These are phyloP conservation scores for Fistulinella cinereoalba DNA, from an alignment of 1,284 basidiomycete genomes.

Conservation along the genomic window DNA sequence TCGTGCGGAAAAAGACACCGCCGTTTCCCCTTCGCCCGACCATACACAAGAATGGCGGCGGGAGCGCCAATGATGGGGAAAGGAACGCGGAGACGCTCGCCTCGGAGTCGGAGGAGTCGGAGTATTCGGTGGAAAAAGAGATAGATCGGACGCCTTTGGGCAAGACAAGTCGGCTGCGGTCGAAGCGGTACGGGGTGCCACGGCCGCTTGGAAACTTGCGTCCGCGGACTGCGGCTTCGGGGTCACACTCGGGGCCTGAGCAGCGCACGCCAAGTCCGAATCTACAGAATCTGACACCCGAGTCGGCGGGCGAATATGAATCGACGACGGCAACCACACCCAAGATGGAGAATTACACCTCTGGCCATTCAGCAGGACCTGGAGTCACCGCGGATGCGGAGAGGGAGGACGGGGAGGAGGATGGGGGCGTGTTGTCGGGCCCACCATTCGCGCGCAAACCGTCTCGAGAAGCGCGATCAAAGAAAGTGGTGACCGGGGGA, in stretches of 20 bases:
- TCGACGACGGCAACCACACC: conserved; percentile 54
- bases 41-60: neutral
- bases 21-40: conserved; percentile 26
- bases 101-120: conserved; percentile 40
- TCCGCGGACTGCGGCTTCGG: conserved; percentile 25
- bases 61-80: neutral
- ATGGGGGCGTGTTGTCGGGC: conserved; percentile 19
- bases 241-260: conserved; percentile 9
- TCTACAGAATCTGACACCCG: conserved; percentile 41
- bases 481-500: conserved; percentile 47
- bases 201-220: conserved; percentile 44
- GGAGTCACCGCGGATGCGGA: conserved; percentile 3
- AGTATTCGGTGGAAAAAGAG: conserved; percentile 29
- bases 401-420: neutral
- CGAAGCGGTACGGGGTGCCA: conserved; percentile 45
- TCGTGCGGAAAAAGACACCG: conserved; percentile 39
- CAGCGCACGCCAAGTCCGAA: conserved; percentile 41
- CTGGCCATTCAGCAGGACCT: conserved; percentile 37
- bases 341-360: conserved; percentile 36
- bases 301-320: conserved; percentile 56
- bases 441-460: conserved; percentile 43
- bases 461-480: conserved; percentile 43
- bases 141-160: conserved; percentile 33
- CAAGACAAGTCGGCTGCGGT: conserved; percentile 41
- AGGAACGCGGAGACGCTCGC: conserved; percentile 33